A percentile compares a stretch with the other conserved stretches of the same genome.
These are phyloP conservation scores for Entonaema liquescens DNA, from an alignment of 495 filamentous ascomycete genomes.

Conservation along the genomic window DNA sequence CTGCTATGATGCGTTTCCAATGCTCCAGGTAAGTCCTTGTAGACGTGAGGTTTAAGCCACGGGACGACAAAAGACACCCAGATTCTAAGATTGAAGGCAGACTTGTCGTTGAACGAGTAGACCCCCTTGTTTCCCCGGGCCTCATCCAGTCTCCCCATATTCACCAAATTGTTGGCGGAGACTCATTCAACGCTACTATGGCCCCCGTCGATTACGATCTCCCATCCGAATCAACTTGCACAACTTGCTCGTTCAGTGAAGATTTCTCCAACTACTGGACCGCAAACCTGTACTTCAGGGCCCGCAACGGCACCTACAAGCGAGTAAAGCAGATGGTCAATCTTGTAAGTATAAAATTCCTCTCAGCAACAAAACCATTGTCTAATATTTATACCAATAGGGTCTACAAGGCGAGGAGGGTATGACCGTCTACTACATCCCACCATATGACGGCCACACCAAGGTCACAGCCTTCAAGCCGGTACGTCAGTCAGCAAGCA, in stretches of 20 bases:
- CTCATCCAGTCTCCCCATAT: slow-evolving; percentile 46
- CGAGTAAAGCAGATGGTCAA: slow-evolving; percentile 49
- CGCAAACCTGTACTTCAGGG: slow-evolving; percentile 50
- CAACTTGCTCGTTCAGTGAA: slow-evolving; percentile 50
- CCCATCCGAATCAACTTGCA: slow-evolving; percentile 44
- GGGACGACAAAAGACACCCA: background rate
- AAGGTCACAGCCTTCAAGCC: slow-evolving; percentile 55
- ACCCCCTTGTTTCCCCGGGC: slow-evolving; percentile 49
- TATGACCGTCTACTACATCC: slow-evolving; percentile 59
- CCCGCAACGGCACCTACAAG: slow-evolving; percentile 53
- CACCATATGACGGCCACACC: slow-evolving; percentile 49
- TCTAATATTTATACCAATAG: slow-evolving; percentile 38
- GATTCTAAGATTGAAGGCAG: slow-evolving; percentile 20
- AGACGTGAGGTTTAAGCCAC: background rate
- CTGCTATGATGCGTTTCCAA: slow-evolving; percentile 41
- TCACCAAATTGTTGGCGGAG: slow-evolving; percentile 48
- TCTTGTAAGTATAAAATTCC: slow-evolving; percentile 18
- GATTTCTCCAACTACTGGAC: slow-evolving; percentile 54
- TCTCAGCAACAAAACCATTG: slow-evolving; percentile 18
- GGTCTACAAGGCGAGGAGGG: slow-evolving; percentile 50
- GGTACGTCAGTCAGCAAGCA: slow-evolving; percentile 36
- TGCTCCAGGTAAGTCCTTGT: slow-evolving; percentile 26
- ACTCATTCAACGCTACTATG: slow-evolving; percentile 50
- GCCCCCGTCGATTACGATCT: slow-evolving; percentile 36
- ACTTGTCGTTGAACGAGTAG: slow-evolving; percentile 50